Percentiles rank a stretch among this genome's conserved stretches.
Evolutionary conservation across 2,329 filamentous ascomycete genomes (phyloP).

Genomic region (Aureobasidium musti): DNA sequence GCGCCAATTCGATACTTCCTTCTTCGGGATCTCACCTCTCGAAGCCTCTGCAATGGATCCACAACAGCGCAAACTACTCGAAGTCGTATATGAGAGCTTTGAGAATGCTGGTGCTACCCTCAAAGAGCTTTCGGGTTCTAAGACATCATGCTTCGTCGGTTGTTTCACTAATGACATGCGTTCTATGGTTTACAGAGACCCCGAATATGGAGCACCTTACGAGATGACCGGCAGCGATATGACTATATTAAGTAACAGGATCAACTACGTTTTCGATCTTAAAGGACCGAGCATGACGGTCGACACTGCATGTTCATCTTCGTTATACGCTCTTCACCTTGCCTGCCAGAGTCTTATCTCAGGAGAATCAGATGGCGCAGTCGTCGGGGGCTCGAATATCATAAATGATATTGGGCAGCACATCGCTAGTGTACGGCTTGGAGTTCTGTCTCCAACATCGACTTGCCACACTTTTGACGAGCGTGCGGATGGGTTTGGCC

Average conservation of each 20-base stretch:
- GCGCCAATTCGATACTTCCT: conserved; percentile 34
- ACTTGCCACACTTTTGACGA: conserved; percentile 44
- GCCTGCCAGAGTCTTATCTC: conserved; percentile 5
- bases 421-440: not conserved
- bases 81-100: conserved; percentile 47
- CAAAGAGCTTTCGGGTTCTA: not conserved
- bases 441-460: conserved; percentile 40
- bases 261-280: conserved; percentile 45
- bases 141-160: not conserved
- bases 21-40: conserved; percentile 34
- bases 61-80: conserved; percentile 45
- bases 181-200: conserved; percentile 29
- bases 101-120: conserved; percentile 29
- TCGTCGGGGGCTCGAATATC: not conserved
- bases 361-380: not conserved
- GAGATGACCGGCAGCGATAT: conserved; percentile 37
- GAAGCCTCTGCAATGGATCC: conserved; percentile 46
- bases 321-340: not conserved
- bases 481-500: conserved; percentile 54
- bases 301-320: conserved; percentile 50
- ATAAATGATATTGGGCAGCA: conserved; percentile 4
- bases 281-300: conserved; percentile 48
- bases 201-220: conserved; percentile 34
- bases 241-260: conserved; percentile 45
- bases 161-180: not conserved